Percentiles rank a stretch among this genome's conserved stretches.
phyloP scores from a whole-genome alignment of 2,329 filamentous ascomycete genomes.

The Verticillium klebahnii region DNA sequence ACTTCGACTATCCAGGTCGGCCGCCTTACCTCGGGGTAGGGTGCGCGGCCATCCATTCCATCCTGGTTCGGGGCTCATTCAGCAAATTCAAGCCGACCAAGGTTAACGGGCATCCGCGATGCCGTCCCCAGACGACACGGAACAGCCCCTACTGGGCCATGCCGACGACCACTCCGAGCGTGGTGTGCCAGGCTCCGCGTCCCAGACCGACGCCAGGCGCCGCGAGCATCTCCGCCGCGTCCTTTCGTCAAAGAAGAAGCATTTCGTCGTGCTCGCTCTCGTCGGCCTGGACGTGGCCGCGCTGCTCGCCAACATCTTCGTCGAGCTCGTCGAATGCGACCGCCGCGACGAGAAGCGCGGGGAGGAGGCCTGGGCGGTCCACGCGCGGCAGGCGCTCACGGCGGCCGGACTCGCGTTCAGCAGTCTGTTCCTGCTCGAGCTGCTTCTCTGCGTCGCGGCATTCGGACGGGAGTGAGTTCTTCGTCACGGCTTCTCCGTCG shows the following conservation, averaged over 20 bases:
- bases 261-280: constrained; percentile 37
- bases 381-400: constrained; percentile 35
- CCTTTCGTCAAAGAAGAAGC: constrained; percentile 34
- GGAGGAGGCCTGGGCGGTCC: constrained; percentile 36
- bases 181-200: not conserved
- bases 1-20: not conserved
- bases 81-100: not conserved
- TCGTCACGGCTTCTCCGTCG: not conserved
- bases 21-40: no score
- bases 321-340: constrained; percentile 45
- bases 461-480: constrained; percentile 52
- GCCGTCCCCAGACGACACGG: not conserved
- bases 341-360: constrained; percentile 23
- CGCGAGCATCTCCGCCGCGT: constrained; percentile 10
- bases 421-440: constrained; percentile 60
- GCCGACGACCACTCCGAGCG: not conserved
- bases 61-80: no score
- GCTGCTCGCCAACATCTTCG: constrained; percentile 42
- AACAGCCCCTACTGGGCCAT: not conserved
- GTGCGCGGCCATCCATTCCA: no score
- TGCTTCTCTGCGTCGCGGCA: constrained; percentile 53
- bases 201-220: not conserved
- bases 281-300: constrained; percentile 40
- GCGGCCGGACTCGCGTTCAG: constrained; percentile 55
- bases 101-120: not conserved